Percentiles rank a stretch among this genome's conserved stretches.
Conservation (phyloP, 2,329 filamentous ascomycete genomes). For the Ophiostoma pallidulum region DNA sequence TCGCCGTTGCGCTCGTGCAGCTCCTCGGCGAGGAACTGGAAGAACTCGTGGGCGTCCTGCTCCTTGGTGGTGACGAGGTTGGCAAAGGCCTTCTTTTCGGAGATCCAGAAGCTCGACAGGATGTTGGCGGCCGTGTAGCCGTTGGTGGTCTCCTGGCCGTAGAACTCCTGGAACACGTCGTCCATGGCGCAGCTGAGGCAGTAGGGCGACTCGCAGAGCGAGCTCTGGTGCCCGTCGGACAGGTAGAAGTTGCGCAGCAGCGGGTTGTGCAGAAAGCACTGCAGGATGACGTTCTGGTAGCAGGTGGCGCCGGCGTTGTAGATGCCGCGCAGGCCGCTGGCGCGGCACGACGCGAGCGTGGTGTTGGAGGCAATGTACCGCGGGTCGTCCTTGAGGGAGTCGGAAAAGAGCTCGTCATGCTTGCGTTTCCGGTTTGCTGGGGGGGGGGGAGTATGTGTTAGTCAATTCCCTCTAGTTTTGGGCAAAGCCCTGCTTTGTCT, state of each 20-base stretch:
- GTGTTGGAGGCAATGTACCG: conserved; percentile 72
- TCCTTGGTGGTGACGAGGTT: conserved; percentile 84
- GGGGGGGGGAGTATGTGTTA: too few relatives aligned
- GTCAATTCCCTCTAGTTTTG: neutral
- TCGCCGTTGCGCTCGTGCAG: conserved; percentile 76
- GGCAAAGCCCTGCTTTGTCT: too few relatives aligned
- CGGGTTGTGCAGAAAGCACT: conserved; percentile 89
- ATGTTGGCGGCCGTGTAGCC: conserved; percentile 87
- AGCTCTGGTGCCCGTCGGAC: conserved; percentile 74
- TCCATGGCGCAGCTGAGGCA: conserved; percentile 64
- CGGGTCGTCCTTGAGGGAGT: conserved; percentile 60
- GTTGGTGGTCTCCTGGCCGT: conserved; percentile 66
- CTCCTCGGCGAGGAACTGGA: conserved; percentile 88
- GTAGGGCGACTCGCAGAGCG: conserved; percentile 56
- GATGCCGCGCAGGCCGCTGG: conserved; percentile 79
- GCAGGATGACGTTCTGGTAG: conserved; percentile 94
- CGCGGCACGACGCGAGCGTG: conserved; percentile 54
- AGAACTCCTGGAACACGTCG: conserved; percentile 65
- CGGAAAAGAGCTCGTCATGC: conserved; percentile 58
- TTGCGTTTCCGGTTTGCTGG: conserved; percentile 60
- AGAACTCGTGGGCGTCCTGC: conserved; percentile 95
- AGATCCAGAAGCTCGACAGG: conserved; percentile 82
- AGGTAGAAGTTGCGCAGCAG: conserved; percentile 87
- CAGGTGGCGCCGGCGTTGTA: conserved; percentile 98
- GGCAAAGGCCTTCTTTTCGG: conserved; percentile 61